Evolutionary conservation across 1,284 basidiomycete genomes (phyloP), one percentile per base, ranked within the genome.

Genomic region (Ustilago lituana): DNA sequence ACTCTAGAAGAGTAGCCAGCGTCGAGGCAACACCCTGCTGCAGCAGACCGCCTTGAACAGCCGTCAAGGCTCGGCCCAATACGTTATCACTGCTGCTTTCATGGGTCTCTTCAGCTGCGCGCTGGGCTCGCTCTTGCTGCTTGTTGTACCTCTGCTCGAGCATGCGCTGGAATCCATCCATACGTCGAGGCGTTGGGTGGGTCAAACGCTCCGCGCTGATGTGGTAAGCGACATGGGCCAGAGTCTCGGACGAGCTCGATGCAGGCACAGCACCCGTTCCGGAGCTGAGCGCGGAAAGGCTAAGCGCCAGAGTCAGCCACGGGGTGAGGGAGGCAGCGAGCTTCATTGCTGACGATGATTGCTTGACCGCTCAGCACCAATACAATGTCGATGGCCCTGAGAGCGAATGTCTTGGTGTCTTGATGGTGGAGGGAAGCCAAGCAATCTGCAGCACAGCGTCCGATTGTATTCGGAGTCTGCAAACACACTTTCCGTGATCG

Each of bases 101-200:
- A 3, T 45, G 19, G 11, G 33, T 12, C 19, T 26, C 23, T 8
- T 33, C 37, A 22, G 24, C 38, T 38, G 27, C 24, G 19, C 20
- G 20, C 14, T 32, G 24, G 22, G 23, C 11, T 2, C 37, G 27
- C 20, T 57, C 29, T 19, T 58, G 58, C 51, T 71, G 68, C 40
- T 58, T 51, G n/a, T 47, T 17, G 41, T 62, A 65, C 22, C 62
- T 46, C 22, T 56, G 52, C 26, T 70, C 57, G 40, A 65, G 57
- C 57, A 71, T 51, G 32, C 51, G 57, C 38, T 66, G 58, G 44
- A 65, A 71, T 2, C 68, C 68, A 37, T 65, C 58, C 58, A 62
- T 62, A 19, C 54, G 53, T 20, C 68, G 49, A 20, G 68, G 68
- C 4, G 62, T 71, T 17, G 58, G 58, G 31, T 60, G 57, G 4